phyloP scores from a whole-genome alignment of 148 eudicot species.

The Dianthus caryophyllus region DNA sequence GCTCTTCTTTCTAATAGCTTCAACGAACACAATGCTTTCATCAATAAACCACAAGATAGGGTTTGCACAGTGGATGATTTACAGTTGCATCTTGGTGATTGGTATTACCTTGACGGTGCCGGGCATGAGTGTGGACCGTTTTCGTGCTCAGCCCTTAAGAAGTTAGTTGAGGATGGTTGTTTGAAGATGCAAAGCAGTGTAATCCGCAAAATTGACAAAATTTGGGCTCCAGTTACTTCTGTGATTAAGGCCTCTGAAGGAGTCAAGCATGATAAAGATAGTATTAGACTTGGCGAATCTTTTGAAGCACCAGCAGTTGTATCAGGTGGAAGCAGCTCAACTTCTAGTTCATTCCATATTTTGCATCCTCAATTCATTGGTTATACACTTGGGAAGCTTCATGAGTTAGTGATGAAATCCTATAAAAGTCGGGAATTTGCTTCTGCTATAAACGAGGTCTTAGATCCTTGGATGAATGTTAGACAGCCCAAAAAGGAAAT shows the following conservation, averaged over 20 bases:
- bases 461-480: constrained; percentile 91
- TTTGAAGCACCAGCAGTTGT: constrained; percentile 31
- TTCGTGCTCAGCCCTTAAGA: constrained; percentile 49
- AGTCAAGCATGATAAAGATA: constrained; percentile 31
- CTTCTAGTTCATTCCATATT: constrained; percentile 50
- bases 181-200: constrained; percentile 65
- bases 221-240: constrained; percentile 80
- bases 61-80: constrained; percentile 61
- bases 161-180: constrained; percentile 58
- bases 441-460: constrained; percentile 86
- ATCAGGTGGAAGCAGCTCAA: constrained; percentile 20
- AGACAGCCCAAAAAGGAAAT: constrained; percentile 87
- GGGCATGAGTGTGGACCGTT: constrained; percentile 93
- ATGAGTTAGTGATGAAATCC: constrained; percentile 90
- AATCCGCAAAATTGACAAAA: constrained; percentile 68
- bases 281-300: constrained; percentile 27
- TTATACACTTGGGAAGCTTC: constrained; percentile 89
- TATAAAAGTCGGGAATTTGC: constrained; percentile 93
- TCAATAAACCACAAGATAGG: constrained; percentile 58
- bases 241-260: constrained; percentile 31
- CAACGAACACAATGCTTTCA: constrained; percentile 37
- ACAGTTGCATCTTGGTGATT: constrained; percentile 77
- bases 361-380: constrained; percentile 91
- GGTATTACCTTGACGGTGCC: constrained; percentile 92
- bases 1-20: constrained; percentile 35